A percentile compares a stretch with the other conserved stretches of the same genome.
Conservation (phyloP, 192 early-diverging fungal genomes). For the Borealophlyctis nickersoniae region DNA sequence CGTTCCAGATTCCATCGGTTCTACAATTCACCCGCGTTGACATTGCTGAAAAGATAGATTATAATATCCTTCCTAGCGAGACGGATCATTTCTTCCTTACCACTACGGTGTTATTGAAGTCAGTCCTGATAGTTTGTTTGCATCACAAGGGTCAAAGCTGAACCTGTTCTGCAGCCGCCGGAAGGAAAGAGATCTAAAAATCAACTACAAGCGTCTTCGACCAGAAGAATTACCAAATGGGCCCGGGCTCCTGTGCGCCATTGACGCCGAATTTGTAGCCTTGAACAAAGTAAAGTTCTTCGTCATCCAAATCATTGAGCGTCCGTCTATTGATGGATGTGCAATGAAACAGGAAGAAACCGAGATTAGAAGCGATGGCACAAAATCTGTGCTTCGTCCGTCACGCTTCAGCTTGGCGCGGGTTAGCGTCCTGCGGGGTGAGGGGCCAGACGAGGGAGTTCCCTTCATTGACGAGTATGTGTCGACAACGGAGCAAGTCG, state of each 20-base stretch:
- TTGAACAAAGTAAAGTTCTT: slow-evolving; percentile 51
- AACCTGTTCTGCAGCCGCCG: slow-evolving; percentile 33
- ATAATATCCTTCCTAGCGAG: neutral
- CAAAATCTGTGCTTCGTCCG: slow-evolving; percentile 76
- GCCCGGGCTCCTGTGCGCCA: slow-evolving; percentile 68
- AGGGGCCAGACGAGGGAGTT: slow-evolving; percentile 62
- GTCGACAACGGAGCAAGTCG: slow-evolving; percentile 74
- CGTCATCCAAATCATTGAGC: neutral
- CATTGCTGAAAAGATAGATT: slow-evolving; percentile 21
- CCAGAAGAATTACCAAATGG: slow-evolving; percentile 58
- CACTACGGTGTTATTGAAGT: neutral
- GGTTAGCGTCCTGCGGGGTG: slow-evolving; percentile 85
- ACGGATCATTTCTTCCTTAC: slow-evolving; percentile 1
- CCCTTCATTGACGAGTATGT: slow-evolving; percentile 99
- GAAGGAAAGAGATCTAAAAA: slow-evolving; percentile 32
- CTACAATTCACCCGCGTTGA: slow-evolving; percentile 67
- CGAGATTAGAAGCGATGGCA: slow-evolving; percentile 91
- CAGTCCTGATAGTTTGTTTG: too few species aligned
- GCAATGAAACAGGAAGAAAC: slow-evolving; percentile 82
- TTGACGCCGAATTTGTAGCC: slow-evolving; percentile 97
- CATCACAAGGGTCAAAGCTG: too few species aligned
- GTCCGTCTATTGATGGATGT: too few species aligned
- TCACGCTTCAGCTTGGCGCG: slow-evolving; percentile 79
- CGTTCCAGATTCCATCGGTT: slow-evolving; percentile 56
- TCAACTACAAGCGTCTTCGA: slow-evolving; percentile 47